A percentile compares a stretch with the other conserved stretches of the same genome.
Conservation (phyloP, 2,329 filamentous ascomycete species). For the Epichloe sylvatica region DNA sequence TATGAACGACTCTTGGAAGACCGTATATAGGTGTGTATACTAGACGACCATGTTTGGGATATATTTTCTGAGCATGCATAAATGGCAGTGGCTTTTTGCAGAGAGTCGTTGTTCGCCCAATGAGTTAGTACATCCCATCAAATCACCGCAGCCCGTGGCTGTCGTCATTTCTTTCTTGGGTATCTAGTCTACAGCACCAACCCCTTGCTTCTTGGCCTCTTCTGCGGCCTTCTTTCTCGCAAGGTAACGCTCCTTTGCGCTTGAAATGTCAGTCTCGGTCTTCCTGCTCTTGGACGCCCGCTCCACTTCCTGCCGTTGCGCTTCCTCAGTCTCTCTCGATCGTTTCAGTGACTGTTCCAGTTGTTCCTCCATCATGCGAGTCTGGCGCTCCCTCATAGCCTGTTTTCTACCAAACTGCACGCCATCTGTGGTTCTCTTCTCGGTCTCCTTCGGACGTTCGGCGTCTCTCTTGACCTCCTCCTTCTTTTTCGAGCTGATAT, state of each 20-base stretch:
- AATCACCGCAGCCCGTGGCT: background rate
- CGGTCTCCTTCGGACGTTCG: constrained; percentile 14
- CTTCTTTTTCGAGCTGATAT: constrained; percentile 53
- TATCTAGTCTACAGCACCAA: constrained; percentile 13
- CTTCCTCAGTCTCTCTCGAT: constrained; percentile 52
- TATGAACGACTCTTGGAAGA: too few species aligned
- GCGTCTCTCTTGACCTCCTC: constrained; percentile 19
- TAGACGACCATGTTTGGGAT: background rate
- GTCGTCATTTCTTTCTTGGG: background rate
- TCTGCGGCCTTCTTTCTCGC: constrained; percentile 63
- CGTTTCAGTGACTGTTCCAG: constrained; percentile 60
- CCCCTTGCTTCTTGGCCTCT: constrained; percentile 45
- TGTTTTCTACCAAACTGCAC: constrained; percentile 38
- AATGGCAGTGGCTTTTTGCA: background rate
- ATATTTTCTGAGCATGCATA: background rate
- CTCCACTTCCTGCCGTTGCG: constrained; percentile 49
- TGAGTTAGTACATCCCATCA: background rate
- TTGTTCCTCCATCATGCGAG: constrained; percentile 65
- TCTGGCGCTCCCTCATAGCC: constrained; percentile 62
- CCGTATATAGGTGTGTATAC: background rate
- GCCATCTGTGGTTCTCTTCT: constrained; percentile 26
- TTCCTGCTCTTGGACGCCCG: constrained; percentile 61
- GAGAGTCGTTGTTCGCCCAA: background rate
- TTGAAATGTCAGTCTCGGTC: constrained; percentile 61
- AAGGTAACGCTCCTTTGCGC: constrained; percentile 67